A percentile compares a stretch with the other conserved stretches of the same genome.
phyloP scores from a whole-genome alignment of 2,329 filamentous ascomycete species.

The Colletotrichum sojae region DNA sequence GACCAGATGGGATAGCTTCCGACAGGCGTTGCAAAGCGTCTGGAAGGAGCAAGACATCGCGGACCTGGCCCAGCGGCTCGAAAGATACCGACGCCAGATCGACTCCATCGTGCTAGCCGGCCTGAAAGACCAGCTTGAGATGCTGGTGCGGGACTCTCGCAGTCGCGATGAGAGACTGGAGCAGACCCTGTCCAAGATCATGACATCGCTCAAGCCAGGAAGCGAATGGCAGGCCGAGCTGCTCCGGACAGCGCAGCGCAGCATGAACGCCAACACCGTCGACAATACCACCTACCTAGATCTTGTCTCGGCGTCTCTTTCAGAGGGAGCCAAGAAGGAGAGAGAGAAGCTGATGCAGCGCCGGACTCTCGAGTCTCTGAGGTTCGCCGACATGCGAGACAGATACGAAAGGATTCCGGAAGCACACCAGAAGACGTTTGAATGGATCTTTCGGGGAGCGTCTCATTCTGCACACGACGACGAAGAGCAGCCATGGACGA shows the following conservation, averaged over 20 bases:
- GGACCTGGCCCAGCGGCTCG: slow-evolving; percentile 1
- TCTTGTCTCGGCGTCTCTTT: slow-evolving; percentile 14
- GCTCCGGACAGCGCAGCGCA: neutral
- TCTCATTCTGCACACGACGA: neutral
- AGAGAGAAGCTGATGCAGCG: slow-evolving; percentile 5
- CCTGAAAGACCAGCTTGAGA: neutral
- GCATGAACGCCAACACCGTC: neutral
- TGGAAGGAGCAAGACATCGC: neutral
- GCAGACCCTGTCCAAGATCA: neutral
- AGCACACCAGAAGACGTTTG: slow-evolving; percentile 36
- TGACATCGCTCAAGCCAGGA: neutral
- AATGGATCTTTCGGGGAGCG: slow-evolving; percentile 33
- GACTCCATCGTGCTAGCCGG: neutral
- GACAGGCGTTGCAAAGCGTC: neutral
- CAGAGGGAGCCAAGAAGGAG: neutral
- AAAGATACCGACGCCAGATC: neutral
- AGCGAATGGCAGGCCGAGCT: neutral
- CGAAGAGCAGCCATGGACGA: neutral
- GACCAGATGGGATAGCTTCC: neutral
- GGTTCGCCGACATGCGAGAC: neutral
- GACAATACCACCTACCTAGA: neutral
- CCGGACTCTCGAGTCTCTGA: neutral
- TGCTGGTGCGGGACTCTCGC: neutral
- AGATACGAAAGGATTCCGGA: slow-evolving; percentile 3
- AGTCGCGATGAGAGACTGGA: neutral